phyloP scores from a whole-genome alignment of 1,284 basidiomycete genomes.

The Pholiota adiposa region DNA sequence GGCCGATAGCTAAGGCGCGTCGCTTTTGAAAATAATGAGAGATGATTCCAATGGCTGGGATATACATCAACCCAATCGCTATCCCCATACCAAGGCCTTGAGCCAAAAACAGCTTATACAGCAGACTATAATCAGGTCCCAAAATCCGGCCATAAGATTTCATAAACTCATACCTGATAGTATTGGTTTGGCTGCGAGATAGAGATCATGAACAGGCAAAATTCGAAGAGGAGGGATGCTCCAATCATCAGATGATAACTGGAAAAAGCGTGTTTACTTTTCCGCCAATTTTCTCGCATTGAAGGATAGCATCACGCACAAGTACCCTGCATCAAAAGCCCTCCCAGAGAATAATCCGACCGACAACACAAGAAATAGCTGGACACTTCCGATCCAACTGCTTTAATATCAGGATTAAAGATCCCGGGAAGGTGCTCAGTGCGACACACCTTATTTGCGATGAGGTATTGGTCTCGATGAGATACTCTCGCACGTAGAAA shows the following conservation, averaged over 20 bases:
- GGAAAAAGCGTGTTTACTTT: neutral
- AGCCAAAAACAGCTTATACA: slow-evolving; percentile 40
- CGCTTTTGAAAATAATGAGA: slow-evolving; percentile 49
- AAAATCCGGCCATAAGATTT: neutral
- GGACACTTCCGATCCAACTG: slow-evolving; percentile 48
- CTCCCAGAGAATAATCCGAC: slow-evolving; percentile 39
- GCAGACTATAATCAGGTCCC: neutral
- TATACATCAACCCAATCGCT: slow-evolving; percentile 45
- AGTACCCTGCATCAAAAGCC: slow-evolving; percentile 43
- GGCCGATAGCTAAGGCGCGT: slow-evolving; percentile 52
- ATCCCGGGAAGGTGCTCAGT: neutral
- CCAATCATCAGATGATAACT: slow-evolving; percentile 45
- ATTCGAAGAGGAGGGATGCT: slow-evolving; percentile 39
- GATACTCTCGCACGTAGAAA: slow-evolving; percentile 43
- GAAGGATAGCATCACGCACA: slow-evolving; percentile 27
- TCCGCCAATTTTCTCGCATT: neutral
- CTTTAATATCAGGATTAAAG: neutral
- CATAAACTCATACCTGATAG: slow-evolving; percentile 38
- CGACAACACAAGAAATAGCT: slow-evolving; percentile 38
- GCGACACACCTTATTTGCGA: slow-evolving; percentile 40
- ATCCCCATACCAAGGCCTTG: slow-evolving; percentile 50
- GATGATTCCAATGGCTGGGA: slow-evolving; percentile 47
- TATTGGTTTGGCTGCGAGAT: slow-evolving; percentile 42
- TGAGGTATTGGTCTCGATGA: slow-evolving; percentile 36
- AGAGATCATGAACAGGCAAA: slow-evolving; percentile 49